These are phyloP conservation scores for Neovahlkampfia damariscottae DNA, from an alignment of 78 protist species.

Conservation along the genomic window DNA sequence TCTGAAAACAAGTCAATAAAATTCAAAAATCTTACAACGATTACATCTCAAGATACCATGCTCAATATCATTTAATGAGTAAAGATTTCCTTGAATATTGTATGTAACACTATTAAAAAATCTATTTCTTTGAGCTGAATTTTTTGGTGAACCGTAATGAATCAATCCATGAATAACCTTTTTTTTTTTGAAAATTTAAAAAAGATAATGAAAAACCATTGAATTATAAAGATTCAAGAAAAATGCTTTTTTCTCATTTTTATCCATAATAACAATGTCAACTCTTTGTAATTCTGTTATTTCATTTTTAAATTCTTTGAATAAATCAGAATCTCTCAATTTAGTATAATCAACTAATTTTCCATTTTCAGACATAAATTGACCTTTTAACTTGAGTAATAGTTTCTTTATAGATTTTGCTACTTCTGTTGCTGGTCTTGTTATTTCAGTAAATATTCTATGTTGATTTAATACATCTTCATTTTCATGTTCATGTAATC, in stretches of 20 bases:
- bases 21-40: too few species aligned
- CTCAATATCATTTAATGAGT: neutral
- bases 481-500: neutral
- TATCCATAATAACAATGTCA: neutral
- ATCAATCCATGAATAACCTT: neutral
- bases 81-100: neutral
- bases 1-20: too few species aligned
- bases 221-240: neutral
- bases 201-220: too few species aligned
- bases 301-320: neutral
- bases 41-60: neutral
- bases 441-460: neutral
- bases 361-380: neutral
- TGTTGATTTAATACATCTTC: neutral
- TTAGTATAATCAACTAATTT: neutral
- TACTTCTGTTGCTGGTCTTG: neutral
- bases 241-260: neutral
- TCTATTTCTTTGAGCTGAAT: neutral
- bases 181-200: too few species aligned
- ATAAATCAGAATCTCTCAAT: neutral
- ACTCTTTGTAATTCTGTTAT: neutral
- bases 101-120: neutral
- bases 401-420: neutral
- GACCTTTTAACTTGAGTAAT: neutral
- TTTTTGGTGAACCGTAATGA: neutral